Conservation (phyloP, 306 rosid species). For the Trichosanthes cucumerina region DNA sequence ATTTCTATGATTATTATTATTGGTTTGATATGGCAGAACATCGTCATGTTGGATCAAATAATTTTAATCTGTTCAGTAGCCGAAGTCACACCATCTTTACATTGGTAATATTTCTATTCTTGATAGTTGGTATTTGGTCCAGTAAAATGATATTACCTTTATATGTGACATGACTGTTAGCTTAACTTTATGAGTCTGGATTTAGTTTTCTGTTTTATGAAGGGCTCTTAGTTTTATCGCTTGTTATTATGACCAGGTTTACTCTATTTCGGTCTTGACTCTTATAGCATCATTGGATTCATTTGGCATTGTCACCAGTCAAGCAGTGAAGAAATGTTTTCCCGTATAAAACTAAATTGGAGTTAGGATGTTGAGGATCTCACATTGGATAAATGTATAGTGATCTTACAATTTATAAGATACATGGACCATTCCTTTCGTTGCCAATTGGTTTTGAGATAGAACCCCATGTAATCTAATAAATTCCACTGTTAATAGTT, state of each 20-base stretch:
- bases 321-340: not conserved
- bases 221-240: not conserved
- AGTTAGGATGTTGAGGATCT: too few species aligned
- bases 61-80: slow-evolving; percentile 95
- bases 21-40: slow-evolving; percentile 54
- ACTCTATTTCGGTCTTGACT: not conserved
- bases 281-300: not conserved
- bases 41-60: slow-evolving; percentile 99
- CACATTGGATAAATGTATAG: too few species aligned
- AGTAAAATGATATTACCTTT: not conserved
- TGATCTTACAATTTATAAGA: too few species aligned
- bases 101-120: slow-evolving; percentile 38
- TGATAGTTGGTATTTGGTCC: not conserved
- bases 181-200: not conserved
- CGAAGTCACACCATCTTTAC: slow-evolving; percentile 99
- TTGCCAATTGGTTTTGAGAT: too few species aligned
- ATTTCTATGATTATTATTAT: not conserved
- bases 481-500: not conserved
- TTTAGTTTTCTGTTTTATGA: slow-evolving; percentile 1
- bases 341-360: not conserved
- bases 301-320: not conserved
- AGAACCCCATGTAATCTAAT: too few species aligned
- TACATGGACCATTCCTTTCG: too few species aligned
- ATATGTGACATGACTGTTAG: not conserved
- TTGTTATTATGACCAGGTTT: not conserved